Evolutionary conservation across 352 stramenopile species (phyloP).

Genomic region (Pythium dissotocum): DNA sequence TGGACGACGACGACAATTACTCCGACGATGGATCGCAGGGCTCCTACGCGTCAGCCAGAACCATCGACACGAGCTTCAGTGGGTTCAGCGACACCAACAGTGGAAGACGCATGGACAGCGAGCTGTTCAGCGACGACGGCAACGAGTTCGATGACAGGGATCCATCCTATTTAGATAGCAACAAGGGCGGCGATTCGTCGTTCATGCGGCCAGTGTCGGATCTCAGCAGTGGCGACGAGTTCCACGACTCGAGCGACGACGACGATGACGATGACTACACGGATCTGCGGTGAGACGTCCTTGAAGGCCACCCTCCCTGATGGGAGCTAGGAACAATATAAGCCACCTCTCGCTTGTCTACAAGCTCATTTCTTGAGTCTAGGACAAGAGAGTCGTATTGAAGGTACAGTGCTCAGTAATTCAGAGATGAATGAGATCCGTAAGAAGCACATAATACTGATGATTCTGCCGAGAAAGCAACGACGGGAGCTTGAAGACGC

Average conservation of each 20-base stretch:
- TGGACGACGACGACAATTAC: slow-evolving; percentile 4
- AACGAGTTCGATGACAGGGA: slow-evolving; percentile 12
- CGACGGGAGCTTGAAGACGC: neutral
- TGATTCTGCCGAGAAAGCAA: neutral
- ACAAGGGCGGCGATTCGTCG: slow-evolving; percentile 2
- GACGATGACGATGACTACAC: slow-evolving; percentile 6
- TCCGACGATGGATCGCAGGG: slow-evolving; percentile 5
- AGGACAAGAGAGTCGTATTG: slow-evolving; percentile 1
- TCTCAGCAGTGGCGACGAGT: slow-evolving; percentile 21
- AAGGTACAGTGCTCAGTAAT: neutral
- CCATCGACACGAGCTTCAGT: slow-evolving; percentile 13
- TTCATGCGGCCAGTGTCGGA: neutral
- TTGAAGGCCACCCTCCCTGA: neutral
- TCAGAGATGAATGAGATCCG: neutral
- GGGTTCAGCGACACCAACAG: neutral
- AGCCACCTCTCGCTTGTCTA: neutral
- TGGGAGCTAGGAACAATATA: neutral
- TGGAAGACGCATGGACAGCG: slow-evolving; percentile 10
- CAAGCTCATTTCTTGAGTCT: neutral
- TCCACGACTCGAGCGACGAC: slow-evolving; percentile 22
- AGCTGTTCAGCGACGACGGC: slow-evolving; percentile 28
- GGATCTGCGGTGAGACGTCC: neutral
- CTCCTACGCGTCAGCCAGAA: slow-evolving; percentile 2
- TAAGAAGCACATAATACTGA: neutral
- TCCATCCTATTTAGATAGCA: neutral